Percentiles rank a stretch among this genome's conserved stretches.
phyloP scores from a whole-genome alignment of 2,329 filamentous ascomycete species.

The Orbilia oligospora region DNA sequence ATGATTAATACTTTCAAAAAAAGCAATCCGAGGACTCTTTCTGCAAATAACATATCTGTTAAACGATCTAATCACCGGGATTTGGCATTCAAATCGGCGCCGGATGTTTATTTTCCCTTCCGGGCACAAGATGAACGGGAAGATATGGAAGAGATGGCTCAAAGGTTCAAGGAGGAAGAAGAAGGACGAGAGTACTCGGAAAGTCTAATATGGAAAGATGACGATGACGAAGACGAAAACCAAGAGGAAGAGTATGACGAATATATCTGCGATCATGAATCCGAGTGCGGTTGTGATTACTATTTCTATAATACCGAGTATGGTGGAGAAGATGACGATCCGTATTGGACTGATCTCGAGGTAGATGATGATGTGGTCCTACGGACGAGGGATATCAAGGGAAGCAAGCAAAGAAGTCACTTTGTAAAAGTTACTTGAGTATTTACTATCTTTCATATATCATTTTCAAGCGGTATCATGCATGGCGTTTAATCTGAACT shows the following conservation, averaged over 20 bases:
- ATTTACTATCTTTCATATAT: no score
- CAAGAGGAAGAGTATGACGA: background rate
- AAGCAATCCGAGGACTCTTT: background rate
- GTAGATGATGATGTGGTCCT: background rate
- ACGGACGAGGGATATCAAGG: conserved; percentile 1
- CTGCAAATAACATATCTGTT: background rate
- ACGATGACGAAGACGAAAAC: background rate
- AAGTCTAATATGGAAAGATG: background rate
- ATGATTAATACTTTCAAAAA: background rate
- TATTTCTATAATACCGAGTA: background rate
- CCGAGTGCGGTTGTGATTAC: background rate
- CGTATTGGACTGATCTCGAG: background rate
- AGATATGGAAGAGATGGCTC: background rate
- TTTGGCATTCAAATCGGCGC: background rate
- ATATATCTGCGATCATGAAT: background rate
- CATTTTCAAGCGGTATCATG: no score
- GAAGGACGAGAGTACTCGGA: background rate
- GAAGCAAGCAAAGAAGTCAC: background rate
- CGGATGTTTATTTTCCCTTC: background rate
- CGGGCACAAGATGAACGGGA: background rate
- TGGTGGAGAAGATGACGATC: background rate
- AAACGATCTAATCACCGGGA: background rate
- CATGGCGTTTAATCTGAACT: no score
- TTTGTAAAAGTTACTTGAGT: background rate
- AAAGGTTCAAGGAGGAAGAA: background rate